Conservation (phyloP, 139 green algal species). For the Limnomonas spitsbergensis region DNA sequence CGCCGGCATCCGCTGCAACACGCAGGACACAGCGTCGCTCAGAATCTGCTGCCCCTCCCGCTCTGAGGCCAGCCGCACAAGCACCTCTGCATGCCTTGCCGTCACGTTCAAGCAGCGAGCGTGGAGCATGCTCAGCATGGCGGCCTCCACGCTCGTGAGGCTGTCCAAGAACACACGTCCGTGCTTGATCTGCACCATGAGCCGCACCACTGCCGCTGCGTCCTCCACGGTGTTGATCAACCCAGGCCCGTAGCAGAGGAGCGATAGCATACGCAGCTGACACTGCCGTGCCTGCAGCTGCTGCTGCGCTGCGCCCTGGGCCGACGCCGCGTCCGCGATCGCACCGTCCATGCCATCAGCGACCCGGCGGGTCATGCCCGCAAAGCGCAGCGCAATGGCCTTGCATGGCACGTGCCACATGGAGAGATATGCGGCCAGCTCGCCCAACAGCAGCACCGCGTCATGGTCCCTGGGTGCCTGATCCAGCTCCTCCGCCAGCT, state of each 20-base stretch:
- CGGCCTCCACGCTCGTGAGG: not conserved
- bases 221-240: not conserved
- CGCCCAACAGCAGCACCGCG: slow-evolving; percentile 41
- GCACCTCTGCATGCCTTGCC: not conserved
- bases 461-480: slow-evolving; percentile 29
- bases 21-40: not conserved
- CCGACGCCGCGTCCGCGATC: not conserved
- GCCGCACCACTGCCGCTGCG: slow-evolving; percentile 18
- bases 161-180: slow-evolving; percentile 29
- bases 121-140: slow-evolving; percentile 13
- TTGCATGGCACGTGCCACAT: slow-evolving; percentile 14
- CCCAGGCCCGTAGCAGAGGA: slow-evolving; percentile 3
- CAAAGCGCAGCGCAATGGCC: slow-evolving; percentile 33
- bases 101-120: slow-evolving; percentile 26
- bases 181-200: slow-evolving; percentile 34
- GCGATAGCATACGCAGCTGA: slow-evolving; percentile 4
- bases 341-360: slow-evolving; percentile 32
- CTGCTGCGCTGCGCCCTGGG: not conserved
- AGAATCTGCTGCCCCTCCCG: not conserved
- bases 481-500: slow-evolving; percentile 35
- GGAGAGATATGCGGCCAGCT: slow-evolving; percentile 42
- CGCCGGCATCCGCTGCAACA: slow-evolving; percentile 3
- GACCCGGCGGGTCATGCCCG: slow-evolving; percentile 25
- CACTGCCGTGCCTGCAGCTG: slow-evolving; percentile 28
- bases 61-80: slow-evolving; percentile 9